Evolutionary conservation across 2,329 filamentous ascomycete genomes (phyloP).

Genomic region (Blastomyces gilchristii): DNA sequence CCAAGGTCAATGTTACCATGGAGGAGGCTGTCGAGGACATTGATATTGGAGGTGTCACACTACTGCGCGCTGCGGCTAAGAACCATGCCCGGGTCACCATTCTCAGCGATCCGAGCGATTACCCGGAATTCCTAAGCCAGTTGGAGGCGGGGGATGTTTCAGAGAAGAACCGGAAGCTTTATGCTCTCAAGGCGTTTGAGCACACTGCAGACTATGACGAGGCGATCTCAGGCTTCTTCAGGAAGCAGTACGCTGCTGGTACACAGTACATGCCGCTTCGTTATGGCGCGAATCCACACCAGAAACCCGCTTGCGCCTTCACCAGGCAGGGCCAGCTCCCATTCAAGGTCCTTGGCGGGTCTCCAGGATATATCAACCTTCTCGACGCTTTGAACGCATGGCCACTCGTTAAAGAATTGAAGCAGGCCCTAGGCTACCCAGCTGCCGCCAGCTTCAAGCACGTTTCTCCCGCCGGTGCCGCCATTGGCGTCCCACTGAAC

Average conservation of each 20-base stretch:
- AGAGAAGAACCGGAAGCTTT: slow-evolving; percentile 72
- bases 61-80: slow-evolving; percentile 93
- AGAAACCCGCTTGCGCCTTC: slow-evolving; percentile 88
- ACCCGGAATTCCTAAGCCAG: slow-evolving; percentile 86
- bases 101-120: slow-evolving; percentile 86
- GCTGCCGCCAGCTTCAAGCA: slow-evolving; percentile 99
- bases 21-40: slow-evolving; percentile 97
- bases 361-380: slow-evolving; percentile 94
- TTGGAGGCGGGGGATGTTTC: slow-evolving; percentile 76
- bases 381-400: slow-evolving; percentile 94
- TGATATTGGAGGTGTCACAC: slow-evolving; percentile 93
- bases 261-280: slow-evolving; percentile 80
- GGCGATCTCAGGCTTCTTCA: slow-evolving; percentile 93
- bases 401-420: slow-evolving; percentile 93
- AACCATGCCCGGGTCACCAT: slow-evolving; percentile 95
- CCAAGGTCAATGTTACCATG: slow-evolving; percentile 94
- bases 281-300: slow-evolving; percentile 95
- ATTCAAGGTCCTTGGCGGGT: slow-evolving; percentile 86
- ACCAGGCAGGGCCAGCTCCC: slow-evolving; percentile 63
- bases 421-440: slow-evolving; percentile 72
- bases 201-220: slow-evolving; percentile 95
- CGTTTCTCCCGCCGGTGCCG: slow-evolving; percentile 90
- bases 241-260: slow-evolving; percentile 84
- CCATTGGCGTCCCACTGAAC: slow-evolving; percentile 78
- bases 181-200: slow-evolving; percentile 95